Conservation (phyloP, 73 alveolate species). For the Uronychia setigera region DNA sequence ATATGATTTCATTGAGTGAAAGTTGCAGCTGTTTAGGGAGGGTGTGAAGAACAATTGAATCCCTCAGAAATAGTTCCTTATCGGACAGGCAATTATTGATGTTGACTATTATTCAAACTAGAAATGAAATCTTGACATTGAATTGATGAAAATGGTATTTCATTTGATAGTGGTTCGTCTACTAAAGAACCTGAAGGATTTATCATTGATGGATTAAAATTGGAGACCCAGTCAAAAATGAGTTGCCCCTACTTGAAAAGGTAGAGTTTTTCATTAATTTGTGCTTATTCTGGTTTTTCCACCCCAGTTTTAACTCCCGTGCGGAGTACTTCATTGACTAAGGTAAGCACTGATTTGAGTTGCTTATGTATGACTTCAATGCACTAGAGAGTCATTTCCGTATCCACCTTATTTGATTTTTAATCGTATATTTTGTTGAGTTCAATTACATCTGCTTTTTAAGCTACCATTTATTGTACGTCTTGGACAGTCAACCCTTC, state of each 20-base stretch:
- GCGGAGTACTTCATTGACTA: neutral
- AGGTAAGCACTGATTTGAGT: neutral
- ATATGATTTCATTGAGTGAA: too few species aligned
- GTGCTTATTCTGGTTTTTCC: neutral
- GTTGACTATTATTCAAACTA: neutral
- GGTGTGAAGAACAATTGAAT: neutral
- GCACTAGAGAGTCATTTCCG: neutral
- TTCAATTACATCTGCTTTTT: conserved; percentile 6
- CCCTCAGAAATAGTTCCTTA: neutral
- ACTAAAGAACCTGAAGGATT: neutral
- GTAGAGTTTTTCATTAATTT: neutral
- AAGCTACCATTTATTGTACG: neutral
- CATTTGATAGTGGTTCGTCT: neutral
- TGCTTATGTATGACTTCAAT: neutral
- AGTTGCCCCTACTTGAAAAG: neutral
- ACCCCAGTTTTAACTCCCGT: neutral
- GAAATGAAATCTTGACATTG: neutral
- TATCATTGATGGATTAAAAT: neutral
- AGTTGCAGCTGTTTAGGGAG: neutral
- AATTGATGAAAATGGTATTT: neutral
- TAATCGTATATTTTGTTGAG: neutral
- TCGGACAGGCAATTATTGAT: neutral
- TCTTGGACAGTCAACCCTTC: neutral
- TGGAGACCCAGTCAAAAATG: neutral
- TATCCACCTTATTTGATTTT: neutral